Base-by-base conservation (phyloP, 2,329 filamentous ascomycete species). In the Aspergillus vadensis region DNA sequence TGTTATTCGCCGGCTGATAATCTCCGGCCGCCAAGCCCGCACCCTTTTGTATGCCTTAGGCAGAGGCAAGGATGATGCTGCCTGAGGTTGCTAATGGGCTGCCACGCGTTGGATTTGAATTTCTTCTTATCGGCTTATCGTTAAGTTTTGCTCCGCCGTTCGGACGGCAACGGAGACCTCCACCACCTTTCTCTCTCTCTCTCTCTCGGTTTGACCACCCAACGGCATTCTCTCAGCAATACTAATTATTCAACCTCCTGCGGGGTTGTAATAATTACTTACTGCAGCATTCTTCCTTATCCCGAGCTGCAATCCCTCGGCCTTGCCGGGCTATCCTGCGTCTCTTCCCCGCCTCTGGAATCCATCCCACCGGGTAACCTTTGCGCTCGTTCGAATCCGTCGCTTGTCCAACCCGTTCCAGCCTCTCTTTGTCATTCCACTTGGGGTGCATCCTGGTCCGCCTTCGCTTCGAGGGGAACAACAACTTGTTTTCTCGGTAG, bases 61-160 rank as follows among this genome's bases (percentile, higher is more conserved):
- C 47, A 51, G 9, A 4, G 30, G 32, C 10, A 19, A 15, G 3
- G 19, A 5, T 21, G 3, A 6, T 14, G 12, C 27, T 57, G 55
- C 55, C 55, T 57, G 55, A 51, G 55, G 55, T 30, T 21, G 14
- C 32, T 0, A 36, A 36, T 14, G 32, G 32, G 32, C 12, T 36
- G 32, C 12, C 32, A 14, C 3, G 21, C 9, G 19, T 23, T 21
- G 23, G 25, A n/a, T 23, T 21, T 44, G 25, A n/a, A 12, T 17
- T 21, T 9, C 10, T 41, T 41, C 23, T 54, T 30, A 39, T 43
- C 53, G 38, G 53, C 53, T 55, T 55, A 55, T 55, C 53, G 41
- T 25, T n/a, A 47, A 47, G 38, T 32, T 44, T 55, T 43, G 23
- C 38, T 43, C 41, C 41, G 41, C 41, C 41, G 17, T 44, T 44